A percentile compares a stretch with the other conserved stretches of the same genome.
phyloP scores from a whole-genome alignment of 73 alveolate genomes.

The Tetrahymena elliotti region DNA sequence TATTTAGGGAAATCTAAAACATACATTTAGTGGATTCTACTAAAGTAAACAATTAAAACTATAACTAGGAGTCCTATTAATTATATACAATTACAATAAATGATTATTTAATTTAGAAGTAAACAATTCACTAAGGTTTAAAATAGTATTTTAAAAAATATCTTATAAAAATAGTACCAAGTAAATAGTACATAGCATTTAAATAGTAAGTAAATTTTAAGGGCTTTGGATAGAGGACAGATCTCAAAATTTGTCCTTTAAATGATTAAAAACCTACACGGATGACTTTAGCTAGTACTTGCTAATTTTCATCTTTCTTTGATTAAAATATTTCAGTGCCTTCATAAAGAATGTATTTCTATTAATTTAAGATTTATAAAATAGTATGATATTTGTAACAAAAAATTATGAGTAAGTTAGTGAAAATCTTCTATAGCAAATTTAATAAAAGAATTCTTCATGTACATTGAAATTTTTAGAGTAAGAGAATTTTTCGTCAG shows the following conservation, averaged over 20 bases:
- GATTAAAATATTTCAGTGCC: constrained; percentile 20
- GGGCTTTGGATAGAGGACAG: constrained; percentile 27
- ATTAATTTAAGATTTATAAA: too few species aligned
- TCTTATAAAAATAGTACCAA: not conserved
- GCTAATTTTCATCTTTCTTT: not conserved
- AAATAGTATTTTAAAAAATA: not conserved
- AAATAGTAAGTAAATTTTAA: not conserved
- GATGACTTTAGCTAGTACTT: constrained; percentile 16
- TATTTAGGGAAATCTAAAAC: not conserved
- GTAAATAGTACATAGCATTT: constrained; percentile 14
- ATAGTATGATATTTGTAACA: too few species aligned
- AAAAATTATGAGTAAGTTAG: too few species aligned
- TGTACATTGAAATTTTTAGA: constrained; percentile 1
- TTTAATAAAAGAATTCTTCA: not conserved
- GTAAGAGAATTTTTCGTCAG: not conserved
- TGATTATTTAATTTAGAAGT: too few species aligned
- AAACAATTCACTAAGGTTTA: too few species aligned
- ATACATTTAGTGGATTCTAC: not conserved
- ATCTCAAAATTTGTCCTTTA: constrained; percentile 33
- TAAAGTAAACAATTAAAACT: not conserved
- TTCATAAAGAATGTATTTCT: constrained; percentile 25
- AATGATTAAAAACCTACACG: constrained; percentile 29
- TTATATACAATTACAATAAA: too few species aligned
- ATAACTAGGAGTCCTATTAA: not conserved
- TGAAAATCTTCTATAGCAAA: not conserved